Percentiles rank a stretch among this genome's conserved stretches.
These are phyloP conservation scores for Fomes fomentarius DNA, from an alignment of 1,284 basidiomycete species.

Conservation along the genomic window DNA sequence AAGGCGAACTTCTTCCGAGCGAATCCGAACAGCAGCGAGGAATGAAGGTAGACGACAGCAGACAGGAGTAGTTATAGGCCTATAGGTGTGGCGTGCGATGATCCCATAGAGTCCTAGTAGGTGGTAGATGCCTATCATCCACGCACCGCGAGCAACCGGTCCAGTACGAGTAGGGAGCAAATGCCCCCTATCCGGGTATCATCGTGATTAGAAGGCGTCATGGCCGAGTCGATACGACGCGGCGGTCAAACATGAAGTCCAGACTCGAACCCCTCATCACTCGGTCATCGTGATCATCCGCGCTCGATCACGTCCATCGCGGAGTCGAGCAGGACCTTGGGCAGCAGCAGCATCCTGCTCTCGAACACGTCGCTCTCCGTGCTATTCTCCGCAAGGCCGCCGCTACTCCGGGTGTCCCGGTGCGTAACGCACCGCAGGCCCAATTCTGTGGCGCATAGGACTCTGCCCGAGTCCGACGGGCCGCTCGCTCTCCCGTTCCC, in stretches of 20 bases:
- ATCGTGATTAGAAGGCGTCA: background rate
- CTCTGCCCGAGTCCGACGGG: conserved; percentile 27
- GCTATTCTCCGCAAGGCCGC: conserved; percentile 21
- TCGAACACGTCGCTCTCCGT: conserved; percentile 50
- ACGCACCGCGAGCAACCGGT: background rate
- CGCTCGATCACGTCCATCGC: conserved; percentile 52
- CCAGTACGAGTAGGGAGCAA: background rate
- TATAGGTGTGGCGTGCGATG: background rate
- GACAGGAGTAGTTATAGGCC: background rate
- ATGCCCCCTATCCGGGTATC: background rate
- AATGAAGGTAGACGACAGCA: background rate
- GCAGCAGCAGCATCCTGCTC: conserved; percentile 60
- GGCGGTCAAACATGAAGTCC: background rate
- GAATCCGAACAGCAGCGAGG: background rate
- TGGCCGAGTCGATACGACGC: background rate
- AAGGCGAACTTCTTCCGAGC: conserved; percentile 11
- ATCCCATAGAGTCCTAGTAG: no score
- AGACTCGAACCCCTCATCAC: background rate
- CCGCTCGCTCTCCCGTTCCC: conserved; percentile 6
- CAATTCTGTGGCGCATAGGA: conserved; percentile 72
- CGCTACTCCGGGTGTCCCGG: conserved; percentile 36
- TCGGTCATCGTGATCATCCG: conserved; percentile 15
- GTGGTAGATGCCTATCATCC: no score
- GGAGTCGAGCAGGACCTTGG: conserved; percentile 74
- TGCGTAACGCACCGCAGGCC: conserved; percentile 66